Evolutionary conservation across 495 filamentous ascomycete genomes (phyloP).

Genomic region (Evernia prunastri): DNA sequence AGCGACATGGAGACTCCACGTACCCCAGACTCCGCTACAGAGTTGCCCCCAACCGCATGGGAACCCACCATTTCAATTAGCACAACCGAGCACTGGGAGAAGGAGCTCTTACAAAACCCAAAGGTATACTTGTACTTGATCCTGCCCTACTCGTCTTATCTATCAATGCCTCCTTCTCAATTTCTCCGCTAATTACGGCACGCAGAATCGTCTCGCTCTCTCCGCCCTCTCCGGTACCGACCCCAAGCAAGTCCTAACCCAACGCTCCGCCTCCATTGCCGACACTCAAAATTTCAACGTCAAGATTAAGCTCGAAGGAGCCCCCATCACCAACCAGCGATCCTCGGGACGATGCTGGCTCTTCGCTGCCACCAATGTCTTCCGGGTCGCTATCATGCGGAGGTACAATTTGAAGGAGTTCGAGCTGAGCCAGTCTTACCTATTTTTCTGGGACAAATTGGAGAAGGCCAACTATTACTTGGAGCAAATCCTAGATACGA

Average conservation of each 20-base stretch:
- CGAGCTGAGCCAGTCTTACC: slow-evolving; percentile 77
- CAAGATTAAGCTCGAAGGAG: slow-evolving; percentile 73
- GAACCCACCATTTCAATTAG: slow-evolving; percentile 38
- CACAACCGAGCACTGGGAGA: slow-evolving; percentile 50
- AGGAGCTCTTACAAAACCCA: slow-evolving; percentile 53
- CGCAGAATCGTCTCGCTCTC: slow-evolving; percentile 59
- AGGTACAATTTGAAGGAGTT: slow-evolving; percentile 69
- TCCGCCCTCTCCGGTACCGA: slow-evolving; percentile 56
- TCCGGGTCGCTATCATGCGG: slow-evolving; percentile 77
- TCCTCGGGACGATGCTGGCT: slow-evolving; percentile 81
- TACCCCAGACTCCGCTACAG: slow-evolving; percentile 2
- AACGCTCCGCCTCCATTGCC: slow-evolving; percentile 44
- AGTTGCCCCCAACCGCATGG: slow-evolving; percentile 11
- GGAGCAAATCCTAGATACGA: slow-evolving; percentile 70
- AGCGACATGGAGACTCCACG: slow-evolving; percentile 15
- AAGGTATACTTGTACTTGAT: slow-evolving; percentile 40
- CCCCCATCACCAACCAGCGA: slow-evolving; percentile 77
- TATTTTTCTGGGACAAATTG: slow-evolving; percentile 94
- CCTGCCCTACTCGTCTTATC: neutral
- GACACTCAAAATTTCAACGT: slow-evolving; percentile 75
- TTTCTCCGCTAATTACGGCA: neutral
- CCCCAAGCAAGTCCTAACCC: slow-evolving; percentile 46
- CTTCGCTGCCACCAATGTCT: slow-evolving; percentile 81
- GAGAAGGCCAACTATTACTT: slow-evolving; percentile 89
- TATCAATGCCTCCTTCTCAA: neutral